Conservation (phyloP, 352 stramenopile genomes). For the Globisporangium cylindrosporum region DNA sequence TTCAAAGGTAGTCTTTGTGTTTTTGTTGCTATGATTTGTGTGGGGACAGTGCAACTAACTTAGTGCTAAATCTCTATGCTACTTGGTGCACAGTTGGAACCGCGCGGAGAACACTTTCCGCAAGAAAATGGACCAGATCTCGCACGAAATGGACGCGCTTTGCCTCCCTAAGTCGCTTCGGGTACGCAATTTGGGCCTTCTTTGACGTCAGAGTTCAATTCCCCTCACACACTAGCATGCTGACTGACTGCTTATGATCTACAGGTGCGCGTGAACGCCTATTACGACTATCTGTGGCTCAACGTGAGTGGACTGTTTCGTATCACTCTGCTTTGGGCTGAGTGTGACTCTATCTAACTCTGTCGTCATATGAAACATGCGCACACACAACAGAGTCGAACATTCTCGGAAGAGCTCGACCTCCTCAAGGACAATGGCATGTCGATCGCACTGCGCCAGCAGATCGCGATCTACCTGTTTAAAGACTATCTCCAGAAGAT, state of each 20-base stretch:
- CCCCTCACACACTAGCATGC: no score
- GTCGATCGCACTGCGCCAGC: constrained; percentile 47
- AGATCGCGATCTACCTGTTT: constrained; percentile 70
- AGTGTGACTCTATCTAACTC: not conserved
- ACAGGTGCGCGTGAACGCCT: constrained; percentile 47
- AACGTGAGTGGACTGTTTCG: constrained; percentile 28
- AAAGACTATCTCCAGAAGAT: constrained; percentile 71
- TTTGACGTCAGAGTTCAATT: not conserved
- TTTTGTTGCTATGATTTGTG: not conserved
- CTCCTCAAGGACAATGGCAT: constrained; percentile 64
- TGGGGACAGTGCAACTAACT: not conserved
- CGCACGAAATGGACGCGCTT: constrained; percentile 63
- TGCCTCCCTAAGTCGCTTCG: constrained; percentile 48
- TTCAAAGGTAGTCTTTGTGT: constrained; percentile 36
- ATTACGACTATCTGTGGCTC: constrained; percentile 73
- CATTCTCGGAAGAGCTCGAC: constrained; percentile 55
- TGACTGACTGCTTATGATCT: not conserved
- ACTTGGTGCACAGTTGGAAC: constrained; percentile 35
- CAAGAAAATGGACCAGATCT: constrained; percentile 73
- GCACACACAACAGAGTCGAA: constrained; percentile 36
- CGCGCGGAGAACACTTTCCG: constrained; percentile 60
- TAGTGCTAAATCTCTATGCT: not conserved
- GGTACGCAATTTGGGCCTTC: constrained; percentile 20
- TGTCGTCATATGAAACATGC: not conserved
- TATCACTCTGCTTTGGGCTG: not conserved